Evolutionary conservation across 495 filamentous ascomycete genomes (phyloP).

Genomic region (Penicillium tannophilum): DNA sequence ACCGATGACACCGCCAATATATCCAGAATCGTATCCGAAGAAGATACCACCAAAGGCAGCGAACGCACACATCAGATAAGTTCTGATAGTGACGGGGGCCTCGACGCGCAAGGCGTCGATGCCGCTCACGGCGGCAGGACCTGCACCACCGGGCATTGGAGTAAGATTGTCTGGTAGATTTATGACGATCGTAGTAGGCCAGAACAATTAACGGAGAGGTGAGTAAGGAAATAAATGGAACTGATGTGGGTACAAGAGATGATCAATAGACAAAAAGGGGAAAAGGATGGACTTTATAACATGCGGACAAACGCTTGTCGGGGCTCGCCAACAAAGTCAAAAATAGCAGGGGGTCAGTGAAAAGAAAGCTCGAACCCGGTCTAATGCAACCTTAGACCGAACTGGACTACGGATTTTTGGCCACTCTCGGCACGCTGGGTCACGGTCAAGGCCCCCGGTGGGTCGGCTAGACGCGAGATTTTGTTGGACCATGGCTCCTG

Average conservation of each 20-base stretch:
- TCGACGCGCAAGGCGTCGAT: conserved; percentile 44
- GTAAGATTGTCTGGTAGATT: conserved; percentile 19
- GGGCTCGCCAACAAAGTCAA: conserved; percentile 5
- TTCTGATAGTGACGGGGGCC: conserved; percentile 61
- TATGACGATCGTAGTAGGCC: conserved; percentile 4
- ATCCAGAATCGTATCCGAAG: conserved; percentile 55
- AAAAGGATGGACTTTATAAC: conserved; percentile 20
- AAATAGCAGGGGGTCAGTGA: background rate
- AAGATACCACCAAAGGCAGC: conserved; percentile 58
- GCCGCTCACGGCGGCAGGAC: conserved; percentile 8
- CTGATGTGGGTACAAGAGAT: background rate
- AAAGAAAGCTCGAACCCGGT: conserved; percentile 3
- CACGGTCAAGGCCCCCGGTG: conserved; percentile 3
- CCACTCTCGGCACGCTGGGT: conserved; percentile 13
- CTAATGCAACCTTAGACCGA: conserved; percentile 7
- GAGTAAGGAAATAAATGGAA: background rate
- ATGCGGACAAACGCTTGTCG: background rate
- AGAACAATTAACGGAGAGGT: background rate
- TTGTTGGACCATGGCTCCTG: conserved; percentile 5
- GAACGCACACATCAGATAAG: conserved; percentile 61
- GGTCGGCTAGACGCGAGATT: background rate
- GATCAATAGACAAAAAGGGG: conserved; percentile 4
- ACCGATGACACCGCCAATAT: conserved; percentile 55
- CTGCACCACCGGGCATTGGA: conserved; percentile 20
- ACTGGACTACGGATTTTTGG: conserved; percentile 9